Conservation (phyloP, 805 yeast species). For the Yarrowia osloensis region DNA sequence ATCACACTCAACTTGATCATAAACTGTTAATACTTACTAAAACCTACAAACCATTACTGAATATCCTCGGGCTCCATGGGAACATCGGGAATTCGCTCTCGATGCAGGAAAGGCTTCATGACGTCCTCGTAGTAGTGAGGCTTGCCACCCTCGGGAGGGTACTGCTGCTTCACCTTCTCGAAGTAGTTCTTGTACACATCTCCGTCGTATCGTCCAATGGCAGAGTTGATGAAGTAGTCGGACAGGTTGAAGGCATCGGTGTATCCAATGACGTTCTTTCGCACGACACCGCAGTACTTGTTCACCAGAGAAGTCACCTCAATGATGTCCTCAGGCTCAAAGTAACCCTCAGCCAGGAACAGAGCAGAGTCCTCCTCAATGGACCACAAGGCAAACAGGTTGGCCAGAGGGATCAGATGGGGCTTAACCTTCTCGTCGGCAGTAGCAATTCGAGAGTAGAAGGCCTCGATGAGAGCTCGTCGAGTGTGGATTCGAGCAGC, state of each 20-base stretch:
- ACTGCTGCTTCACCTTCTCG: slow-evolving; percentile 58
- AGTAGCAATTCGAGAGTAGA: slow-evolving; percentile 43
- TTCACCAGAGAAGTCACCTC: slow-evolving; percentile 49
- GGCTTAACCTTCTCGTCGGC: slow-evolving; percentile 49
- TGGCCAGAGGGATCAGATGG: slow-evolving; percentile 56
- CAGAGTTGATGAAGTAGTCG: slow-evolving; percentile 78
- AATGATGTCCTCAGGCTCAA: slow-evolving; percentile 53
- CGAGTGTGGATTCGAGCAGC: slow-evolving; percentile 47
- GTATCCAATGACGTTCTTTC: slow-evolving; percentile 72
- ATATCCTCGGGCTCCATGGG: slow-evolving; percentile 15
- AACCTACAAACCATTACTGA: background rate
- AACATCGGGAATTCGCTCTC: slow-evolving; percentile 33
- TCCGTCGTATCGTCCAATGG: slow-evolving; percentile 80
- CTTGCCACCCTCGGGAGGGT: slow-evolving; percentile 47
- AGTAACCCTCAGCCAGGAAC: slow-evolving; percentile 64
- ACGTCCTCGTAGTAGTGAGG: slow-evolving; percentile 57
- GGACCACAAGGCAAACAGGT: slow-evolving; percentile 63
- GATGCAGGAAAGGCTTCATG: slow-evolving; percentile 43
- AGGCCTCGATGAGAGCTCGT: slow-evolving; percentile 44
- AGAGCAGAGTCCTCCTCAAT: slow-evolving; percentile 71
- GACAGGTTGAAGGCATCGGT: slow-evolving; percentile 83
- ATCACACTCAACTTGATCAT: too few species aligned
- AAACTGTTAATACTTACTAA: background rate
- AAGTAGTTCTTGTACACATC: slow-evolving; percentile 81
- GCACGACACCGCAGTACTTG: slow-evolving; percentile 51